Base-by-base conservation (phyloP, 1,284 basidiomycete species). In the Vanrija sp. region DNA sequence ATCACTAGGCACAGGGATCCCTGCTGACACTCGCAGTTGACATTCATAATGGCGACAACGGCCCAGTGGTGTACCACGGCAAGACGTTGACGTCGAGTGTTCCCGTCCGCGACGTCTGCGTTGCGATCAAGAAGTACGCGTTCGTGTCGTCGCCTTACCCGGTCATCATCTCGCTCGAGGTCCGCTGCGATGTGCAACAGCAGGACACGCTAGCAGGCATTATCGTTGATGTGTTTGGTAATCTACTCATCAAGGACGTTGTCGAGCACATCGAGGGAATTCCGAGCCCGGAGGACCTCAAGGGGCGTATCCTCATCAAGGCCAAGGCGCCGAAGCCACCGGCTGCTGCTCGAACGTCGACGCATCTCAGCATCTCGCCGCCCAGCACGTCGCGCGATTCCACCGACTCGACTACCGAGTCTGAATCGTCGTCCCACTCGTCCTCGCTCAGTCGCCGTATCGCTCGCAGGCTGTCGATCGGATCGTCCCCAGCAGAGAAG, bases 141-240 rank as follows among this genome's bases (percentile, higher is more conserved):
- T 98, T 98, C 69, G 85, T 91, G 38, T 83, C 89, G 0, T 96
- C 92, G 3, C 90, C 92, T 0, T 98, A 94, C 72, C 95, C 95
- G 0, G 80, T 99, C 65, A 89, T 98, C 70, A 87, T 99, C 60
- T 96, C 91, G 10, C 87, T 93, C 18, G 95, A 99, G 78, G 84
- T 97, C 1, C 94, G 97, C 68, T 96, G 91, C 72, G 81, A 84
- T 0, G 66, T 91, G 4, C 74, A 82, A 19, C 91, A 96, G 74
- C 95, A 98, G 73, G 88, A 89, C 47, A 81, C 82, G 69, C 81
- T 98, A 26, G 92, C 86, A 0, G 71, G 79, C 2, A 90, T 95
- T 60, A 86, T 98, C 82, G 80, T 74, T 15, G 83, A 86, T 34
- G 85, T 84, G 1, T 90, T 98, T 64, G 91, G 91, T 0, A 83